Base-by-base conservation (phyloP, 2,329 filamentous ascomycete species). In the Hysterium pulicare region DNA sequence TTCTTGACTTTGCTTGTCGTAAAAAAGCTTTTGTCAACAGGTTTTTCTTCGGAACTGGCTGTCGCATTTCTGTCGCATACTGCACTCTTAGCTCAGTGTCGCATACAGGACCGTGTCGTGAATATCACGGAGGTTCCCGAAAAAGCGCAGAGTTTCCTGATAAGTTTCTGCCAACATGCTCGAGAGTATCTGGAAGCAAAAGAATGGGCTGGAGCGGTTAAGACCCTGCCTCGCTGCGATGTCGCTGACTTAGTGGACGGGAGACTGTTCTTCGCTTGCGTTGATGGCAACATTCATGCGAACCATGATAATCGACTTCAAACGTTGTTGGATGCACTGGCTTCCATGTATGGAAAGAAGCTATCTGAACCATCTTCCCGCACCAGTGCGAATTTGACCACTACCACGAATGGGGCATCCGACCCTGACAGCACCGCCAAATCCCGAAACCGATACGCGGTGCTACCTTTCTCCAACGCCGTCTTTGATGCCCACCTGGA, bases 181-280 rank as follows among this genome's bases (percentile, higher is more conserved):
- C 55, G 59, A 21, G 50, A 45, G 28, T 51, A 73, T 31, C 50
- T 78, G 44, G 53, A 54, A 16, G 67, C 62, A 16, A 44, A 49
- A 37, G 55, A 44, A 21, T 77, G 63, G 71, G 53, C 54, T 10
- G 57, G 53, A 32, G 53, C 65, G 32, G 38, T 41, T 3, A 35
- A 52, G 10, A 46, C 44, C 22, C 22, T 49, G 11, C 38, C 55
- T 7, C 40, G 45, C 8, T 73, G 70, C 50, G 75, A 81, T 53
- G 55, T 80, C 5, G 68, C 68, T 13, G 80, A 83, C 55, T 59
- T 78, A 5, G 56, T 82, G 11, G 79, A 83, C 58, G 79, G 79
- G 5, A 68, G 77, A 30, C 41, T 66, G 11, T 50, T 66, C n/a
- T 55, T 58, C 13, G 54, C 49, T 6, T 66, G 59, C 35, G 19